A percentile compares a stretch with the other conserved stretches of the same genome.
Conservation (phyloP, 208 protist genomes). For the Herpetomonas samuelpessoai region DNA sequence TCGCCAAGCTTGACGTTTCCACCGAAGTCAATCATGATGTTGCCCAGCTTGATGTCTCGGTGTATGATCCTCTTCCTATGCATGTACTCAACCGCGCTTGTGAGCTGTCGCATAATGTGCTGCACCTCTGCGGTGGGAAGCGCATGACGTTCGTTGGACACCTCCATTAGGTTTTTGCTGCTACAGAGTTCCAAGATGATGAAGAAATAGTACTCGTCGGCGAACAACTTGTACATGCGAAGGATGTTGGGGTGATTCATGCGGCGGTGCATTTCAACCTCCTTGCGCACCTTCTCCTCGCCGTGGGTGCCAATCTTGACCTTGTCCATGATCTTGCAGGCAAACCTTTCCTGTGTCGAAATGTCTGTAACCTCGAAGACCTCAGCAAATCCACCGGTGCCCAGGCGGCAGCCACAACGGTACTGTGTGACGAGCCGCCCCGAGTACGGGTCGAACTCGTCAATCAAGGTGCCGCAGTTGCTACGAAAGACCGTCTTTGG, state of each 20-base stretch:
- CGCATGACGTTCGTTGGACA: constrained; percentile 30
- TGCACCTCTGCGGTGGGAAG: constrained; percentile 58
- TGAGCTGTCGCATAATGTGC: constrained; percentile 86
- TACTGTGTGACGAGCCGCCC: constrained; percentile 31
- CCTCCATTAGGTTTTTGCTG: constrained; percentile 48
- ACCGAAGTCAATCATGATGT: constrained; percentile 80
- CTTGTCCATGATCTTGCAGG: constrained; percentile 73
- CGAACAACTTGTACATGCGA: constrained; percentile 44
- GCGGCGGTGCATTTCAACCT: constrained; percentile 61
- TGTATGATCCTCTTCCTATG: constrained; percentile 64
- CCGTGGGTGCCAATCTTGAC: constrained; percentile 20
- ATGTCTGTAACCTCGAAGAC: constrained; percentile 58
- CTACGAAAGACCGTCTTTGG: constrained; percentile 5
- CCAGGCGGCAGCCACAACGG: constrained; percentile 49
- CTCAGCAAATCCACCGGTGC: constrained; percentile 60
- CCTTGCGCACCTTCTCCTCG: constrained; percentile 44
- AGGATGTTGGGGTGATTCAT: constrained; percentile 78
- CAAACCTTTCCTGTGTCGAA: constrained; percentile 28
- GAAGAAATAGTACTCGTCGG: constrained; percentile 63
- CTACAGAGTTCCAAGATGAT: constrained; percentile 73
- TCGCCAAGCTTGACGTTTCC: constrained; percentile 90
- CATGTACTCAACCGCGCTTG: constrained; percentile 84
- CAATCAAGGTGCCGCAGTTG: constrained; percentile 31
- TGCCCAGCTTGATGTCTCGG: constrained; percentile 91
- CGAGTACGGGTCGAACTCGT: constrained; percentile 31